A percentile compares a stretch with the other conserved stretches of the same genome.
Conservation (phyloP, 441 rosid genomes). For the Melastoma candidum region DNA sequence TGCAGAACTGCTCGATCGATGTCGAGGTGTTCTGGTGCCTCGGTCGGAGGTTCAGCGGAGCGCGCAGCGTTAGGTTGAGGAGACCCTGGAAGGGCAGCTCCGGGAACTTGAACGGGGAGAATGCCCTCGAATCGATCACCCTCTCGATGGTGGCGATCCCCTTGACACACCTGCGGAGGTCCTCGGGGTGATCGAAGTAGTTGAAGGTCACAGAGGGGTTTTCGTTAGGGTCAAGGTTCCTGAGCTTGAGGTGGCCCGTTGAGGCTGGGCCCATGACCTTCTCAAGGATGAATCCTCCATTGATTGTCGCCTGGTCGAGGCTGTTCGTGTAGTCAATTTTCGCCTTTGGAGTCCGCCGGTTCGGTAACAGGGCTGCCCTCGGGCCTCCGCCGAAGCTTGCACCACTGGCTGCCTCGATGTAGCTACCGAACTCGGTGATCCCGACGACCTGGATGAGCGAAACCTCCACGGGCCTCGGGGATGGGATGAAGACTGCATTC, state of each 20-base stretch:
- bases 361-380: conserved; percentile 17
- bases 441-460: conserved; percentile 85
- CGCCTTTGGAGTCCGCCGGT: conserved; percentile 23
- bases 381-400: conserved; percentile 39
- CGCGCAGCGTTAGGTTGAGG: conserved; percentile 44
- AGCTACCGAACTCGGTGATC: conserved; percentile 58
- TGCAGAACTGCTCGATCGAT: conserved; percentile 59
- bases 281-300: conserved; percentile 71
- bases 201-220: conserved; percentile 79
- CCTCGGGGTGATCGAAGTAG: conserved; percentile 54
- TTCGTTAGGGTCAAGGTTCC: conserved; percentile 39
- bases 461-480: conserved; percentile 67
- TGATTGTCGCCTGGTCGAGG: conserved; percentile 33
- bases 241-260: conserved; percentile 57
- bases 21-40: conserved; percentile 39
- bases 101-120: conserved; percentile 33
- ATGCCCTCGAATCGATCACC: conserved; percentile 51
- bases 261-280: conserved; percentile 71
- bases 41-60: conserved; percentile 57
- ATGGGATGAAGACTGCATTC: conserved; percentile 73
- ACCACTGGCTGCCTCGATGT: conserved; percentile 74
- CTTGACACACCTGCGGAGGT: conserved; percentile 51
- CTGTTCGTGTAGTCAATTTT: conserved; percentile 26
- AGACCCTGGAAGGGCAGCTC: conserved; percentile 28
- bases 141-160: conserved; percentile 52